Evolutionary conservation across 306 rosid genomes (phyloP), one percentile per base, ranked within the genome.

Genomic region (Vachellia pachyceras): DNA sequence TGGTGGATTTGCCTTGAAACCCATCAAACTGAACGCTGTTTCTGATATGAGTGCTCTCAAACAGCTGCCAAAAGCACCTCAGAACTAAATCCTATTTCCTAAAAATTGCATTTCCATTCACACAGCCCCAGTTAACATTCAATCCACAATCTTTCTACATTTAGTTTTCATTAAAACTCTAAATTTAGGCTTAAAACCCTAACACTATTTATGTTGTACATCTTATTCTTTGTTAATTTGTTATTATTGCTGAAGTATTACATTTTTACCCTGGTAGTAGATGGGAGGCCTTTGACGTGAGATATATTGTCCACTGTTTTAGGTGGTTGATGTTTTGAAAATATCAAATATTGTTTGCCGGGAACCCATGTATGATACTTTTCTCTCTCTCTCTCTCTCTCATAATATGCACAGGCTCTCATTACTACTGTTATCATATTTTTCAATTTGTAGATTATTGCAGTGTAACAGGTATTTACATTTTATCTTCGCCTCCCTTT

Each of bases 371-470:
- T 23, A 36, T 47, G 17, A 46, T 75, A 35, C 67, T 12, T 0
- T 25, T 13, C 29, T 61, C n/a, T n/a, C n/a, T n/a, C n/a, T n/a
- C n/a, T 29, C 44, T 79, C 66, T 29, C 33, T 29, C 2, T 29
- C 61, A 44, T 57, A 46, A 71, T 64, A 14, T 60, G 10, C 20
- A 18, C 50, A n/a, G 49, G 66, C 23, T 36, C 47, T 7, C 42
- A 57, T 42, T 61, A 29, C 58, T 79, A 6, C 23, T 39, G 35
- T 45, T 65, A 50, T 52, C 35, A 6, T 41, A 33, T 20, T 70
- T 79, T 37, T 39, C 72, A 76, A 61, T 52, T 66, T 74, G 69
- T 37, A 73, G 69, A 40, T 25, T 72, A 63, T 69, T 42, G 71
- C 18, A 36, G 45, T 82, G 37, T 57, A 25, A 29, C 20, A 71